Evolutionary conservation across 2,329 filamentous ascomycete genomes (phyloP).

Genomic region (Sordariomycetes sp.): DNA sequence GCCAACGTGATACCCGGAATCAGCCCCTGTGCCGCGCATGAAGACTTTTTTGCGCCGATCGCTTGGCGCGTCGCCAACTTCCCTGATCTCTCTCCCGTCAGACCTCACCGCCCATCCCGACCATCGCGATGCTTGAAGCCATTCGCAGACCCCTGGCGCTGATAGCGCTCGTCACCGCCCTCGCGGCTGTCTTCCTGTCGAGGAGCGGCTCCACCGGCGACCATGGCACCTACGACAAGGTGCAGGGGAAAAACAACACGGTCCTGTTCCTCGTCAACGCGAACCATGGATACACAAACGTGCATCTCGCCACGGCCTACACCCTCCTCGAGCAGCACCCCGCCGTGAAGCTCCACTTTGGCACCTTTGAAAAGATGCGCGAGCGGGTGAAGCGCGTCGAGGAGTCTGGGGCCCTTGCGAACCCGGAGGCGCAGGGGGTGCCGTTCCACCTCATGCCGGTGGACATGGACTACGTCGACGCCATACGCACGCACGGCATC

Average conservation of each 20-base stretch:
- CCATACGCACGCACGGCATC: conserved; percentile 3
- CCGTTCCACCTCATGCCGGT: conserved; percentile 13
- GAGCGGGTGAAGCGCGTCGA: neutral
- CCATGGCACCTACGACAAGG: neutral
- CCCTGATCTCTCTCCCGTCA: neutral
- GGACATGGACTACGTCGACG: conserved; percentile 9
- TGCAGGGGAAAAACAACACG: conserved; percentile 14
- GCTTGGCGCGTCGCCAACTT: too few relatives aligned
- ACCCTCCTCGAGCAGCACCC: conserved; percentile 18
- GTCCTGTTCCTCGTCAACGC: conserved; percentile 19
- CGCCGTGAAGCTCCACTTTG: conserved; percentile 19
- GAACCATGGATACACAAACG: conserved; percentile 20
- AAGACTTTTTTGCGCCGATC: too few relatives aligned
- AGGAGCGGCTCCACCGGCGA: neutral
- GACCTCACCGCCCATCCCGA: neutral
- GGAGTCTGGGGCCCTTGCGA: neutral
- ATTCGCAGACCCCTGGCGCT: neutral
- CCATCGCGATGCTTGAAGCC: neutral
- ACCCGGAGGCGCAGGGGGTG: conserved; percentile 9
- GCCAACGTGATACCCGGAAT: too few relatives aligned
- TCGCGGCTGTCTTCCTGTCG: neutral
- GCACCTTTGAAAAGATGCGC: conserved; percentile 13
- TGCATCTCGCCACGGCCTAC: conserved; percentile 19
- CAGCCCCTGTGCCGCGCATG: too few relatives aligned
- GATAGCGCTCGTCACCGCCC: neutral